A percentile compares a stretch with the other conserved stretches of the same genome.
Conservation (phyloP, 2,329 filamentous ascomycete species). For the Scytalidium lignicola region DNA sequence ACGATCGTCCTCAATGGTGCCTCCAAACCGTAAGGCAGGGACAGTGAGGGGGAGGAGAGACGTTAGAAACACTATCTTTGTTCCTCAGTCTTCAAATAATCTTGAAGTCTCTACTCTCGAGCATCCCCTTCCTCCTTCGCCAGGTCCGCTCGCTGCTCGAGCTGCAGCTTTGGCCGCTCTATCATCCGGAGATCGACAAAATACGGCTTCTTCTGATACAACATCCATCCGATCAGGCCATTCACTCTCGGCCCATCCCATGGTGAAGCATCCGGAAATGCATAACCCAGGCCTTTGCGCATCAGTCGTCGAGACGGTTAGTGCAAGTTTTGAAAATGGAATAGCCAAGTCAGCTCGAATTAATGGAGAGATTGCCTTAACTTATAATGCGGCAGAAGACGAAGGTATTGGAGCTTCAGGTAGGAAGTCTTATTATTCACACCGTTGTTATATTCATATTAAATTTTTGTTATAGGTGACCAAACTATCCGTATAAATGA, state of each 20-base stretch:
- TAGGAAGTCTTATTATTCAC: slow-evolving; percentile 37
- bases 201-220: slow-evolving; percentile 66
- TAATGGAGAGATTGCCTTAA: slow-evolving; percentile 83
- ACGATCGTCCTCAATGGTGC: slow-evolving; percentile 51
- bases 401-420: slow-evolving; percentile 39
- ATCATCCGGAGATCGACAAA: slow-evolving; percentile 48
- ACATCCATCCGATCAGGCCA: slow-evolving; percentile 88
- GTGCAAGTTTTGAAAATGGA: slow-evolving; percentile 73
- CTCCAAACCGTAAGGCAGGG: slow-evolving; percentile 63
- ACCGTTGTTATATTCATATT: slow-evolving; percentile 5
- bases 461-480: slow-evolving; percentile 34
- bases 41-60: slow-evolving; percentile 86
- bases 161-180: slow-evolving; percentile 48
- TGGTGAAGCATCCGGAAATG: slow-evolving; percentile 78
- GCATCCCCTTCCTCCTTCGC: slow-evolving; percentile 23
- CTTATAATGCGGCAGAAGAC: slow-evolving; percentile 55
- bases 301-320: slow-evolving; percentile 90
- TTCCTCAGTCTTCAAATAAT: slow-evolving; percentile 44
- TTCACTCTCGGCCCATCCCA: slow-evolving; percentile 64
- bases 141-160: slow-evolving; percentile 28
- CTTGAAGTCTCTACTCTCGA: slow-evolving; percentile 16
- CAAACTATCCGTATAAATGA: slow-evolving; percentile 81
- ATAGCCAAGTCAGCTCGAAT: slow-evolving; percentile 67
- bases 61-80: slow-evolving; percentile 84
- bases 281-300: slow-evolving; percentile 74